Conservation (phyloP, 108 stramenopile genomes). For the Discostella pseudostelligera region DNA sequence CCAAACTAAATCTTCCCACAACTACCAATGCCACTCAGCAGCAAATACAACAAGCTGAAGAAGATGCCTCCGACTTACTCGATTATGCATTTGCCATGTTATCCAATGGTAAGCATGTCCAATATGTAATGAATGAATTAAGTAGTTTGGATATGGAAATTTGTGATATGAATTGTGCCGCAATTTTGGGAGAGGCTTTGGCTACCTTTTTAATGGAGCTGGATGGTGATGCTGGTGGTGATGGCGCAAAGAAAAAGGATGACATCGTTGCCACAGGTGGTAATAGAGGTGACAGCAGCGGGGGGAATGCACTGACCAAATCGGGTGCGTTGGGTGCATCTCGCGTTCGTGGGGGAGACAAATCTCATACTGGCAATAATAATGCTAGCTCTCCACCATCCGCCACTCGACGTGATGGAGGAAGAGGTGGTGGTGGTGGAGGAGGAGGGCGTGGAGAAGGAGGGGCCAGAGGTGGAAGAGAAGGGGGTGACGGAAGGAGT, state of each 20-base stretch:
- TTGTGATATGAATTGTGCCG: conserved; percentile 34
- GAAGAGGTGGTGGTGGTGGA: conserved; percentile 13
- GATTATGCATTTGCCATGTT: conserved; percentile 78
- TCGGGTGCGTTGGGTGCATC: conserved; percentile 81
- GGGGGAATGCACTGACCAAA: conserved; percentile 63
- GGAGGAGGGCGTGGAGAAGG: conserved; percentile 11
- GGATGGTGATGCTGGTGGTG: conserved; percentile 1
- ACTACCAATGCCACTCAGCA: not conserved
- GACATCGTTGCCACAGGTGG: not conserved
- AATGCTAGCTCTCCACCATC: not conserved
- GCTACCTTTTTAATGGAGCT: conserved; percentile 10
- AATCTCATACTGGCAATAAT: conserved; percentile 17
- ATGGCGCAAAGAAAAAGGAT: not conserved
- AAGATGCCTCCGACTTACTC: conserved; percentile 69
- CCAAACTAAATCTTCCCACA: conserved; percentile 10
- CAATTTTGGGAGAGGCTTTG: conserved; percentile 36
- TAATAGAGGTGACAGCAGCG: not conserved
- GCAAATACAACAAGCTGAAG: conserved; percentile 15
- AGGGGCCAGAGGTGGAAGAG: conserved; percentile 9
- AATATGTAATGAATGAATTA: conserved; percentile 59
- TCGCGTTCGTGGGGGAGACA: conserved; percentile 21
- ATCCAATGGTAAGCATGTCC: conserved; percentile 60
- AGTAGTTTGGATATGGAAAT: conserved; percentile 76
- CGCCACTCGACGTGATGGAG: not conserved
- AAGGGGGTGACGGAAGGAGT: not conserved